Conservation (phyloP, 2,329 filamentous ascomycete genomes). For the Exophiala mesophila region DNA sequence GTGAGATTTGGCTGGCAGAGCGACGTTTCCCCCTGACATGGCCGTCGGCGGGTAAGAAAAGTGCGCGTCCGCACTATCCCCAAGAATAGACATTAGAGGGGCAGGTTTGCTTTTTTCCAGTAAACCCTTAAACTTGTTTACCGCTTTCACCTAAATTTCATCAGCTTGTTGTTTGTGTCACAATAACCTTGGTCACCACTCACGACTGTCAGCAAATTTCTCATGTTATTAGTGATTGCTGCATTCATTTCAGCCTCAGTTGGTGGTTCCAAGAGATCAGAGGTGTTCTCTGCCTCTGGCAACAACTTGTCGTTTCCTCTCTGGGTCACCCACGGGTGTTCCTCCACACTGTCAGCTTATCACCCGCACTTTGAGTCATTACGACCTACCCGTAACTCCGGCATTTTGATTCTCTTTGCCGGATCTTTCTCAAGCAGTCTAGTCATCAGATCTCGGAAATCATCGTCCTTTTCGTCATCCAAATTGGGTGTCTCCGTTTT, state of each 20-base stretch:
- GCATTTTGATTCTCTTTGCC: constrained; percentile 74
- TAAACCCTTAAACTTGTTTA: constrained; percentile 78
- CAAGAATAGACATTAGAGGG: constrained; percentile 56
- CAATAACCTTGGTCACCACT: constrained; percentile 33
- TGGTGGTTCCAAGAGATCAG: constrained; percentile 71
- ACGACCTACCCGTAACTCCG: constrained; percentile 71
- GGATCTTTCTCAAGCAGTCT: constrained; percentile 81
- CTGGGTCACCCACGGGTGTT: constrained; percentile 89
- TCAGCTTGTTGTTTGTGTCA: constrained; percentile 3
- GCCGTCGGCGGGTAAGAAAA: constrained; percentile 55
- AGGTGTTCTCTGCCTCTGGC: constrained; percentile 78
- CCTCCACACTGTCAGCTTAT: too few species aligned
- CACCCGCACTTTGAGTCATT: too few species aligned
- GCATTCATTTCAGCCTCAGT: constrained; percentile 86
- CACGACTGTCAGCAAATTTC: constrained; percentile 73
- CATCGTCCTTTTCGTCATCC: constrained; percentile 58
- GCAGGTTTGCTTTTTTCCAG: constrained; percentile 53
- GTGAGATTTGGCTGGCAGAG: constrained; percentile 38
- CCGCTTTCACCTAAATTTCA: constrained; percentile 70
- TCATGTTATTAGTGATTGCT: constrained; percentile 87
- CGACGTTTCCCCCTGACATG: constrained; percentile 38
- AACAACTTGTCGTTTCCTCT: constrained; percentile 72
- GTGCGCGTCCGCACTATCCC: constrained; percentile 47
- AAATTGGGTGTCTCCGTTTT: constrained; percentile 62
- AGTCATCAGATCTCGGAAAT: constrained; percentile 69